Evolutionary conservation across 1,284 basidiomycete species (phyloP).

Genomic region (Volvariella volvacea): DNA sequence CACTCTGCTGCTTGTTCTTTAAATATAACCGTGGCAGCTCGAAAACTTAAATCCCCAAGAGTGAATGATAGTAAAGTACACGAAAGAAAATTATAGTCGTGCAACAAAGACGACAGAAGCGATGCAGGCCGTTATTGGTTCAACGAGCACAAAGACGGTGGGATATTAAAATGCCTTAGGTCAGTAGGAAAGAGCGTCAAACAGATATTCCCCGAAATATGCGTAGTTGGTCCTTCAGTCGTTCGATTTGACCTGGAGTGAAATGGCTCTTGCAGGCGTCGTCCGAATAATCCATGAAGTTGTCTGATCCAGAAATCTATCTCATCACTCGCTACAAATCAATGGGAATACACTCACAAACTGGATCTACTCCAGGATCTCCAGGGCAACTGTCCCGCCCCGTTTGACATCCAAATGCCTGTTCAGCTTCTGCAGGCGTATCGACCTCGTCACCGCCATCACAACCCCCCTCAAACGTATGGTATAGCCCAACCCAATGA

Average conservation of each 20-base stretch:
- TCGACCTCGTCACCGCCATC: slow-evolving; percentile 7
- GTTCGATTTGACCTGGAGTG: slow-evolving; percentile 6
- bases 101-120: too few species aligned
- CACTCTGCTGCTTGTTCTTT: too few species aligned
- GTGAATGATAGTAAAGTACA: too few species aligned
- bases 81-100: too few species aligned
- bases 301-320: slow-evolving; percentile 1
- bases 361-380: slow-evolving; percentile 5
- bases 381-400: slow-evolving; percentile 4
- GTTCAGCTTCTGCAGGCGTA: slow-evolving; percentile 3
- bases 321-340: neutral
- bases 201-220: slow-evolving; percentile 1
- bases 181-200: too few species aligned
- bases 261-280: slow-evolving; percentile 8
- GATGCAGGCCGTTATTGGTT: too few species aligned
- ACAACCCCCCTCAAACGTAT: slow-evolving; percentile 3
- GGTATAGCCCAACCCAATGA: slow-evolving; percentile 3
- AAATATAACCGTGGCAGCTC: too few species aligned
- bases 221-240: slow-evolving; percentile 5
- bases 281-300: slow-evolving; percentile 10
- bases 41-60: too few species aligned
- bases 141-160: too few species aligned
- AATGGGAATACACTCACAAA: slow-evolving; percentile 4
- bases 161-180: too few species aligned
- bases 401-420: slow-evolving; percentile 8